Base-by-base conservation (phyloP, 441 rosid species). In the Mallotus japonicus region DNA sequence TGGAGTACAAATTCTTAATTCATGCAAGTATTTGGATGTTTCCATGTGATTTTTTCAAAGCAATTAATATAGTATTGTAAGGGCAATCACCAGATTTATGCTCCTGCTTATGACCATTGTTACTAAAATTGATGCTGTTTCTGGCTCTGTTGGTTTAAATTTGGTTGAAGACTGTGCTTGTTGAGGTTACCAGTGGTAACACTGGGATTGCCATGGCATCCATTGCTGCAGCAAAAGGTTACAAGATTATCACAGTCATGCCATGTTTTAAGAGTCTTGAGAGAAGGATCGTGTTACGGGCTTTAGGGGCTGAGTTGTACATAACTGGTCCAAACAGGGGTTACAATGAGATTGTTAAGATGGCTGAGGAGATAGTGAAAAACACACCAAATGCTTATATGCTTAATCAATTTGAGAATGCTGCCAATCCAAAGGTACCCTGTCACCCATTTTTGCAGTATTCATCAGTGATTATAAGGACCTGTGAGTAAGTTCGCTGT, bases 151-250 rank as follows among this genome's bases (percentile, higher is more conserved):
- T 72, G 20, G 3, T 14, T 59, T 22, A 50, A 49, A 10, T 19
- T 19, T 53, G 47, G 66, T 34, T 47, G 6, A 44, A 92, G 97
- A 88, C 85, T 42, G 77, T 84, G 44, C 82, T 89, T 65, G 78
- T 91, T 8, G 95, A 90, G 82, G 58, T 82, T 0, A 90, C 95
- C 9, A 76, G 92, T 56, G 95, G 98, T 10, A 90, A 92, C 79
- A 89, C 98, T 0, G 92, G 98, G 75, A 91, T 89, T 40, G 93
- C 87, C 15, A 11, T 92, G 80, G 96, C 93, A 5, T 82, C 78
- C 65, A 70, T 92, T 20, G 93, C 87, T 8, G 98, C 96, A 54
- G 79, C 83, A 9, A 88, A 73, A 80, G 93, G 93, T 65, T 92
- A 91, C 82, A 89, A 81, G 76, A 80, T 87, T 65, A 82, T 85